Conservation (phyloP, 768 basidiomycete genomes). For the Hygrocybe punicea region DNA sequence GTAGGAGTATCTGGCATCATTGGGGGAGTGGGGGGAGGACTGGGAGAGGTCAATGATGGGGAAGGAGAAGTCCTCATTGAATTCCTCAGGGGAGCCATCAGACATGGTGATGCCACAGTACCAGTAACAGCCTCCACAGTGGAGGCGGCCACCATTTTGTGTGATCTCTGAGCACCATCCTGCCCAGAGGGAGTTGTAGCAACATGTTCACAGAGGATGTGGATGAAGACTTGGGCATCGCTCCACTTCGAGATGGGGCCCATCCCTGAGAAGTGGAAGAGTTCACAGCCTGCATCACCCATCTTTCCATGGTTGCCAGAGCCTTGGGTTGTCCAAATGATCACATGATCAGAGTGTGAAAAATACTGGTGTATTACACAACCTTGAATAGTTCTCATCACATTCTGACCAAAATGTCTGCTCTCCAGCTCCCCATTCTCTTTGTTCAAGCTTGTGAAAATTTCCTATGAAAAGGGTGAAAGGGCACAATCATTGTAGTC, state of each 20-base stretch:
- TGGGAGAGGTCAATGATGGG: slow-evolving; percentile 21
- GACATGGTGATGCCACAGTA: slow-evolving; percentile 21
- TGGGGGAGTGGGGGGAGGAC: slow-evolving; percentile 11
- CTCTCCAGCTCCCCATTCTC: too few species aligned
- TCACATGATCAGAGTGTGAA: too few species aligned
- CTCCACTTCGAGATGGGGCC: slow-evolving; percentile 32
- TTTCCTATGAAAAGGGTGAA: too few species aligned
- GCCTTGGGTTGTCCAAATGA: too few species aligned
- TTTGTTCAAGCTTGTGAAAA: too few species aligned
- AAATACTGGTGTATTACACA: too few species aligned
- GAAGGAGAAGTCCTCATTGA: slow-evolving; percentile 27
- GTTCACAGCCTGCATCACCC: slow-evolving; percentile 18
- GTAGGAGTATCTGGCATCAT: slow-evolving; percentile 20
- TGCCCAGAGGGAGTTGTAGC: slow-evolving; percentile 23
- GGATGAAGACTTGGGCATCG: slow-evolving; percentile 31
- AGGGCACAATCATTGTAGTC: too few species aligned
- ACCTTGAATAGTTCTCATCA: too few species aligned
- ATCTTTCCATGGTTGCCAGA: slow-evolving; percentile 24
- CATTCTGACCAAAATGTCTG: too few species aligned
- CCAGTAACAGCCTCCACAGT: slow-evolving; percentile 22
- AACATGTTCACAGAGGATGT: slow-evolving; percentile 20
- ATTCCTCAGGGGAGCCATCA: too few species aligned
- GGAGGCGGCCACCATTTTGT: neutral
- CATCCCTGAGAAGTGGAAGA: slow-evolving; percentile 24
- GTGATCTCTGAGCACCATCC: slow-evolving; percentile 12